Base-by-base conservation (phyloP, 2,329 filamentous ascomycete genomes). In the Neopestalotiopsis sp. region DNA sequence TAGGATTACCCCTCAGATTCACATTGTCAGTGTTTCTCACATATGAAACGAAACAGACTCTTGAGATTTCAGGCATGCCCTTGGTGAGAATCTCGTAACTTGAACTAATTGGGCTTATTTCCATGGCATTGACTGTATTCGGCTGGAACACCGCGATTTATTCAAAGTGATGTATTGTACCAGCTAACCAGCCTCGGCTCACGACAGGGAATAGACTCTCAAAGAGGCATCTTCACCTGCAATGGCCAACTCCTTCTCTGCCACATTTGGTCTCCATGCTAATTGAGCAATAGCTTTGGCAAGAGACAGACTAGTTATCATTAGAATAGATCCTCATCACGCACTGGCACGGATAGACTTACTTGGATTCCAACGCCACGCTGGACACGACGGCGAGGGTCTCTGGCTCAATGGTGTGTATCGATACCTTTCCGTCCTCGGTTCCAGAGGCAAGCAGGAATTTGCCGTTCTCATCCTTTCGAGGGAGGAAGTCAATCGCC, bases 261-360 rank as follows among this genome's bases (percentile, higher is more conserved):
- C 67, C 14, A 66, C 70, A 14, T 73, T 71, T 5, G 91, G 92
- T 71, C 89, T 86, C 92, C 92, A 95, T 7, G 90, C 85, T 45
- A 95, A 81, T 76, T 92, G 90, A 30, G 89, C 86, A 28, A 94
- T 86, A 1, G 90, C 81, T 76, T 88, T 92, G 30, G 91, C 90
- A 1, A 92, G 86, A 58, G 84, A 88, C 64, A 88, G 75, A 7
- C 86, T 88, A 6, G 1, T 42, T 24, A 34, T 13, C 14, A 45
- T 34, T 59, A 63, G 34, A 40, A 30, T 34, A 9, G 34, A 53
- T 53, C 6, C 13, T 40, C 9, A n/a, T 6, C 6, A 5, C 13
- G n/a, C 4, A 34, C 7, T 20, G n/a, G 34, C 20, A 61, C 5
- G 45, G 56, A 45, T 2, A 38, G 1, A 79, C 84, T 77, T 80